Conservation (phyloP, 148 eudicot species). For the Polygonum aviculare region DNA sequence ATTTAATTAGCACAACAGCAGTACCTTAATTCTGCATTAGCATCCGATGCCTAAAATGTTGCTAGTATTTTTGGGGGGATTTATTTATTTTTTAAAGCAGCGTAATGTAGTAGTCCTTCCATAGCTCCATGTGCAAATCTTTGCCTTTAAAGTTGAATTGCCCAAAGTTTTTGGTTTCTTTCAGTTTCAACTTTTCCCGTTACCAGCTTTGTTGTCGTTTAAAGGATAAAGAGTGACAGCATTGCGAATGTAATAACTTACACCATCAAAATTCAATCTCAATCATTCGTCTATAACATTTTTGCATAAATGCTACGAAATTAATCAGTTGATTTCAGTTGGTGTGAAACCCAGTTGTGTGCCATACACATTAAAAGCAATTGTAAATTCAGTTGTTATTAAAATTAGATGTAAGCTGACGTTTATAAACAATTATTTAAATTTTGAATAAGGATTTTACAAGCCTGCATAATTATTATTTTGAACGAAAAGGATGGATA, state of each 20-base stretch:
- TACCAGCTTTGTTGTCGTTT: background rate
- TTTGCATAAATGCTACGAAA: background rate
- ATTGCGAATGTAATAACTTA: background rate
- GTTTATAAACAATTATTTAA: too few species aligned
- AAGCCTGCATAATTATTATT: background rate
- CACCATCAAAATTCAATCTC: too few species aligned
- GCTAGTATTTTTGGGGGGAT: background rate
- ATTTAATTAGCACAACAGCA: background rate
- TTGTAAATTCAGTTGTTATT: too few species aligned
- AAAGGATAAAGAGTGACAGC: background rate
- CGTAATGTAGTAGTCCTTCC: background rate
- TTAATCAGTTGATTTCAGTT: background rate
- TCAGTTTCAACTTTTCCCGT: constrained; percentile 7
- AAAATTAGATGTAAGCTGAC: too few species aligned
- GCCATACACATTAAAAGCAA: too few species aligned
- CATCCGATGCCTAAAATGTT: constrained; percentile 1
- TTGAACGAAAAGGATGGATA: background rate
- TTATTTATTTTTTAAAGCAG: background rate
- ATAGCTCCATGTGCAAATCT: constrained; percentile 3
- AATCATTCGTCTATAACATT: background rate
- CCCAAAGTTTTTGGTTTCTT: constrained; percentile 3
- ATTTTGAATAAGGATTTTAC: background rate
- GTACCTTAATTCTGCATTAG: background rate
- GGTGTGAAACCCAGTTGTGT: background rate
- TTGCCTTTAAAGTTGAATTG: background rate